These are phyloP conservation scores for Lactifluus volemus DNA, from an alignment of 768 basidiomycete species.

Conservation along the genomic window DNA sequence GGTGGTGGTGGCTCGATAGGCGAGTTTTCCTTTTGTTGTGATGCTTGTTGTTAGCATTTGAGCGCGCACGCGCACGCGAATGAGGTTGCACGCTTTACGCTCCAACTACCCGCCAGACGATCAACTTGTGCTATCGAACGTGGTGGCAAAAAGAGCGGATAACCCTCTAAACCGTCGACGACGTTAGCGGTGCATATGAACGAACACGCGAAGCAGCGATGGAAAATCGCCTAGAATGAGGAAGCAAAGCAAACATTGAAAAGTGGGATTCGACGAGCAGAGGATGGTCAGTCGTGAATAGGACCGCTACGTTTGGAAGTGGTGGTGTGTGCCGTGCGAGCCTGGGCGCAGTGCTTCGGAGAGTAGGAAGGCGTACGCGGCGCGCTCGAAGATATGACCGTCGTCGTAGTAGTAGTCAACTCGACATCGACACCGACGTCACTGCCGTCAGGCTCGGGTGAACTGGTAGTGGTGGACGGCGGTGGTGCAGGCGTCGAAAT, in stretches of 20 bases:
- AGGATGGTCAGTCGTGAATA: conserved; percentile 86
- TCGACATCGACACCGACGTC: background rate
- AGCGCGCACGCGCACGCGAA: conserved; percentile 34
- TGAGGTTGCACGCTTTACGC: conserved; percentile 52
- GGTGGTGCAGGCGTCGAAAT: conserved; percentile 36
- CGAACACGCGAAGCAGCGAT: conserved; percentile 52
- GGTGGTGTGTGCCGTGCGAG: conserved; percentile 29
- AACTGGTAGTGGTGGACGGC: background rate
- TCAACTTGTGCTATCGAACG: conserved; percentile 88
- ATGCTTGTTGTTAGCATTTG: conserved; percentile 18
- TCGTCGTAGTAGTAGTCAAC: conserved; percentile 13
- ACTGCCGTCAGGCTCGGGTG: background rate
- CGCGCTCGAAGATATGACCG: conserved; percentile 41
- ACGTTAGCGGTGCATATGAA: conserved; percentile 60
- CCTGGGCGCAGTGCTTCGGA: conserved; percentile 63
- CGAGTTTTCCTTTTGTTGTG: conserved; percentile 33
- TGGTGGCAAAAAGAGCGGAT: conserved; percentile 81
- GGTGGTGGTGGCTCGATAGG: conserved; percentile 36
- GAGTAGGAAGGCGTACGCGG: conserved; percentile 60
- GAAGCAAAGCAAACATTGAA: conserved; percentile 62
- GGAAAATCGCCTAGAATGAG: conserved; percentile 74
- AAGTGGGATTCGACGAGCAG: conserved; percentile 83
- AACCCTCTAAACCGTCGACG: conserved; percentile 79
- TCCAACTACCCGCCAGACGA: conserved; percentile 72
- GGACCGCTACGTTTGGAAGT: conserved; percentile 41